Evolutionary conservation across 768 basidiomycete genomes (phyloP), one percentile per base, ranked within the genome.

Genomic region (Psilocybe azurescens): DNA sequence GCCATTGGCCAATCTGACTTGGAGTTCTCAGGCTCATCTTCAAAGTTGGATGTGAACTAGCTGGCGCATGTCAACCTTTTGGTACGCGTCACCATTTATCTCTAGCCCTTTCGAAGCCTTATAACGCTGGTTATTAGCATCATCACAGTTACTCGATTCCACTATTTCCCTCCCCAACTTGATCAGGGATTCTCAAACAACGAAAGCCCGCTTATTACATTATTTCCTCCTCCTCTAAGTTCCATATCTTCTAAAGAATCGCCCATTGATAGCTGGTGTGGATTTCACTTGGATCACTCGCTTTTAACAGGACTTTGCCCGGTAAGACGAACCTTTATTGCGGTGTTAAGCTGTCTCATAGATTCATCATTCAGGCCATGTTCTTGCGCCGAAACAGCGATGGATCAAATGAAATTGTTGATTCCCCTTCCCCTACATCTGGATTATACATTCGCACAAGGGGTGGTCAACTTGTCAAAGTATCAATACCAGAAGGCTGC

Each of bases 361-460:
- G 14, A 24, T 24, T 24, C 24, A 24, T 62, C 58, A 49, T 54
- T 49, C 66, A 92, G 91, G 95, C 95, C 1, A 89, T 97, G 85
- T 98, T 90, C 75, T 80, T 98, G 59, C 82, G 80, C 30, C 82
- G 86, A 58, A 76, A 73, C 7, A 72, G 73, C 2, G 68, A 68
- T 14, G 75, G 70, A 10, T 79, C 82, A 18, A 83, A 87, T 6
- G 72, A 63, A 7, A 70, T 82, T 1, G 82, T 95, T 14, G 75
- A 85, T 5, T 79, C 90, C 2, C 95, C 95, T 6, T 90, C 90
- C 0, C 78, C 89, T 0, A 76, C 83, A 2, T 93, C 95, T 2
- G 97, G 97, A 0, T 82, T 99, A 14, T 97, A 95, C 76, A 97
- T 99, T 67, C 88, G 88, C 50, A 94, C 92, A 20, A 86, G 96